These are phyloP conservation scores for Mrakiaceae sp. DNA, from an alignment of 1,284 basidiomycete genomes.

Conservation along the genomic window DNA sequence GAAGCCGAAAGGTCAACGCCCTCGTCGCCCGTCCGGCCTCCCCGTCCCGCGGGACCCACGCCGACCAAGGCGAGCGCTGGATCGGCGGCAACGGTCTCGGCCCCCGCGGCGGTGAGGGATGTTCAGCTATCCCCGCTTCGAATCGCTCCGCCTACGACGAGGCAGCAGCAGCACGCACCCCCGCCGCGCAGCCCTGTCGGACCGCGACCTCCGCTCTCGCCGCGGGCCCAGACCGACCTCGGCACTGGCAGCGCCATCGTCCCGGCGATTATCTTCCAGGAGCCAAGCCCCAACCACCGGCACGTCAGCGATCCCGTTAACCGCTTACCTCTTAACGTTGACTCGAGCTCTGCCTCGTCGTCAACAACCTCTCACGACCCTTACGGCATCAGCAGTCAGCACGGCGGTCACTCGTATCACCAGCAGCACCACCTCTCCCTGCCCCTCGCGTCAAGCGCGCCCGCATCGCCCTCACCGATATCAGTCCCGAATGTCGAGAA, in stretches of 20 bases:
- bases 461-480: constrained; percentile 26
- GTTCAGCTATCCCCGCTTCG: not conserved
- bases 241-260: constrained; percentile 5
- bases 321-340: too few species aligned
- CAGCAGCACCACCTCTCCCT: too few species aligned
- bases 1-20: not conserved
- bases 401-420: not conserved
- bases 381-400: not conserved
- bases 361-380: not conserved
- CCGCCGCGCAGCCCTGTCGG: constrained; percentile 1
- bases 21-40: not conserved
- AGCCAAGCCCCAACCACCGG: constrained; percentile 4
- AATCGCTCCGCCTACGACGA: not conserved
- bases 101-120: too few species aligned
- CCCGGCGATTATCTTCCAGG: constrained; percentile 11
- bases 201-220: constrained; percentile 12
- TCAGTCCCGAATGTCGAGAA: constrained; percentile 38
- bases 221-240: not conserved
- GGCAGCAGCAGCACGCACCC: not conserved
- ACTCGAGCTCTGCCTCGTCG: not conserved
- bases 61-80: constrained; percentile 15
- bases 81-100: not conserved
- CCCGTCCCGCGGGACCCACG: constrained; percentile 13
- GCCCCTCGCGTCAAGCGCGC: constrained; percentile 23
- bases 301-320: too few species aligned